Conservation (phyloP, 345 rosid species). For the Rhodamnia argentea region DNA sequence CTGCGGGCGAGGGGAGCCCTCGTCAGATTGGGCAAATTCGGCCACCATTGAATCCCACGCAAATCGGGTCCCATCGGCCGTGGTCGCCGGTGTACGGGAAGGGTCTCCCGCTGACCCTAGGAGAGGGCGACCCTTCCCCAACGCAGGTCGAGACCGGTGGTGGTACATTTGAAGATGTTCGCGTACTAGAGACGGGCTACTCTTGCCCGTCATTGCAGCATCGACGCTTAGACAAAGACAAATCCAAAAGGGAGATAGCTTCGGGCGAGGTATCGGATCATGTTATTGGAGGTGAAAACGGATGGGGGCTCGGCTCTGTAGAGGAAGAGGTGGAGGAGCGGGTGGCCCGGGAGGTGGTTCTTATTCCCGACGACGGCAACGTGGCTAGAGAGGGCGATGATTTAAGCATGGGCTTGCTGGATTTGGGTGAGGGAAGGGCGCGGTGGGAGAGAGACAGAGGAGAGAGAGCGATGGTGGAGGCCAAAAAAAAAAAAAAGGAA, state of each 20-base stretch:
- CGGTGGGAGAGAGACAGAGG: neutral
- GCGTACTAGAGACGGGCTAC: too few species aligned
- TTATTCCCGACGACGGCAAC: neutral
- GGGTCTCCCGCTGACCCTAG: too few species aligned
- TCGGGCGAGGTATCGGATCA: slow-evolving; percentile 12
- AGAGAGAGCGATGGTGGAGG: neutral
- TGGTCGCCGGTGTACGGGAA: too few species aligned
- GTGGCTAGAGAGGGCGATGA: slow-evolving; percentile 8
- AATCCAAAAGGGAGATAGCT: slow-evolving; percentile 3
- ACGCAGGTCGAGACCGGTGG: too few species aligned
- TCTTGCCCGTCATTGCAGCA: neutral
- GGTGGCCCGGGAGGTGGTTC: slow-evolving; percentile 4
- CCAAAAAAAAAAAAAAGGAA: too few species aligned
- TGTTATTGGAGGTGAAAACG: slow-evolving; percentile 14
- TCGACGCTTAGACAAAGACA: slow-evolving; percentile 2
- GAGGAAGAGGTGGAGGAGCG: slow-evolving; percentile 10
- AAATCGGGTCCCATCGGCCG: too few species aligned
- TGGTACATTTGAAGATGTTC: too few species aligned
- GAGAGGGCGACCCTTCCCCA: too few species aligned
- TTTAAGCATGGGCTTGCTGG: slow-evolving; percentile 12
- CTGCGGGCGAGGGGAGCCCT: too few species aligned
- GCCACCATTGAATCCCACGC: too few species aligned
- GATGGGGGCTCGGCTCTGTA: neutral
- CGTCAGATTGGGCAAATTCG: too few species aligned
- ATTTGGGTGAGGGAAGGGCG: neutral